Percentiles rank a stretch among this genome's conserved stretches.
phyloP scores from a whole-genome alignment of 2,329 filamentous ascomycete genomes.

The Colletotrichum cordylinicola region DNA sequence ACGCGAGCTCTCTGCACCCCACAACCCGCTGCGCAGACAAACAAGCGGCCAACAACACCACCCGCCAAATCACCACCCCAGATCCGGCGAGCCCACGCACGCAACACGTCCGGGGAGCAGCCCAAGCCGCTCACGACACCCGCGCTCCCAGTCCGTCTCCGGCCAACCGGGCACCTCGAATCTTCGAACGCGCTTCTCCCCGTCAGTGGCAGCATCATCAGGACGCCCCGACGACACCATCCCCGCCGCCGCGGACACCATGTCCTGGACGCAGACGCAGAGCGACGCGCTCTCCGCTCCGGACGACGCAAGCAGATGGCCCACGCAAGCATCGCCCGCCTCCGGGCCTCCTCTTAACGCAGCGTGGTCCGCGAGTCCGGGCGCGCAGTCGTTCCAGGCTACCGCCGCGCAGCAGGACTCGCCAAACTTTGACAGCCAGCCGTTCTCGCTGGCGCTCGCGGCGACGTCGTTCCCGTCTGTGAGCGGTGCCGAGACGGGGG shows the following conservation, averaged over 20 bases:
- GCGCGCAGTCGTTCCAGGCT: not conserved
- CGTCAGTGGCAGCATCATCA: not conserved
- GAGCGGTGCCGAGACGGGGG: not conserved
- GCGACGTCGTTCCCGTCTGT: not conserved
- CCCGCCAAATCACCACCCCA: not conserved
- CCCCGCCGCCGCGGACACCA: not conserved
- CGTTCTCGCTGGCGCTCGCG: not conserved
- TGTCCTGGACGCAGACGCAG: not conserved
- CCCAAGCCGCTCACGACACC: not conserved
- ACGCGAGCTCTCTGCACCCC: slow-evolving; percentile 25
- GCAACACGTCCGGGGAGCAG: not conserved
- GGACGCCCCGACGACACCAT: not conserved
- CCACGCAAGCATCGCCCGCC: not conserved
- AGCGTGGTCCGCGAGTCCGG: not conserved
- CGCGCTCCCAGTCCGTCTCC: not conserved
- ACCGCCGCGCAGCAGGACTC: not conserved
- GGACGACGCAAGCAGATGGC: not conserved
- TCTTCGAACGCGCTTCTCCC: not conserved
- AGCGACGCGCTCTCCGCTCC: not conserved
- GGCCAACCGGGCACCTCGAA: not conserved
- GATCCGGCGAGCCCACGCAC: not conserved
- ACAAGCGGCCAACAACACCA: not conserved
- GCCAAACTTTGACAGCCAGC: not conserved
- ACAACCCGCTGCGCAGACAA: not conserved
- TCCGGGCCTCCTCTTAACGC: not conserved